Base-by-base conservation (phyloP, 2,329 filamentous ascomycete species). In the Chaetomium olivaceum region DNA sequence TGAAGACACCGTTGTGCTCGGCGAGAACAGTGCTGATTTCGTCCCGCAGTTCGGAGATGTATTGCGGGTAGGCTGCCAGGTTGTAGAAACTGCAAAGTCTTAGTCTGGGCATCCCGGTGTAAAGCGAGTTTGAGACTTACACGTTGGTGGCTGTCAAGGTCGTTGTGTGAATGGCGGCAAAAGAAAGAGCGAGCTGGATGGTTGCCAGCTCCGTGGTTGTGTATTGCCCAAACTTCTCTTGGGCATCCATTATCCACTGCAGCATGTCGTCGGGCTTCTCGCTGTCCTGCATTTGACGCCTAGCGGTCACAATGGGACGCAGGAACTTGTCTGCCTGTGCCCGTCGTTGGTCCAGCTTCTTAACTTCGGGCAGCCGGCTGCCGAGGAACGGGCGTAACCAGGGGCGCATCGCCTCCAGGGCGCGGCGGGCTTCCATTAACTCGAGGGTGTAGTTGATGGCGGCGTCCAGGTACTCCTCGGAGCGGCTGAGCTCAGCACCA, bases 121-220 rank as follows among this genome's bases (percentile, higher is more conserved):
- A 23, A 12, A 9, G 9, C 31, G 46, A 23, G 19, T 3, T 39
- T 8, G 23, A 12, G 14, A 70, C 77, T 67, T 67, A 80, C 77
- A 69, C 81, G 65, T 77, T 85, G 1, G 80, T 82, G 0, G 78
- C 69, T 0, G 80, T 77, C 55, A 81, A 71, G 0, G 80, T 79
- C 0, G 82, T 85, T 4, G 82, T 84, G 65, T 84, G 81, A 31
- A 86, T 85, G 1, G 83, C 80, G 0, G 82, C 82, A 61, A 84
- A 81, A 50, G 76, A 79, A 9, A 85, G 69, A 0, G 74, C 72
- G 3, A 84, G 75, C 71, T 83, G 78, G 12, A 80, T 72, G 48
- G 74, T 75, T 3, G 81, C 78, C 16, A 82, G 71, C 48, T 78
- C 74, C 54, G 75, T 73, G 11, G 61, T 68, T 12, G 61, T 67